phyloP scores from a whole-genome alignment of 2,329 filamentous ascomycete species.

The Fusarium keratoplasticum region DNA sequence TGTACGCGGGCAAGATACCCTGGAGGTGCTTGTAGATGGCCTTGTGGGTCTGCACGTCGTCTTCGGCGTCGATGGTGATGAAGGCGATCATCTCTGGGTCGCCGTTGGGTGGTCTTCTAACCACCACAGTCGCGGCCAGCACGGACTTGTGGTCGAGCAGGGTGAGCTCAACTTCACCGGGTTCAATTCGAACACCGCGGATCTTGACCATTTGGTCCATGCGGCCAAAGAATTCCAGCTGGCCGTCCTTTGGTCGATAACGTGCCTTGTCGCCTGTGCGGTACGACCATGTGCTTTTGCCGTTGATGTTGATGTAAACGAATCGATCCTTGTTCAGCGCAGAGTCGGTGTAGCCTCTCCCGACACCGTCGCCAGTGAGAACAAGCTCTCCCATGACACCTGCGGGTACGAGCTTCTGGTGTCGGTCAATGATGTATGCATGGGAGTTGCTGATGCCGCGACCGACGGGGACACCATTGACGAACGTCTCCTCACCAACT shows the following conservation, averaged over 20 bases:
- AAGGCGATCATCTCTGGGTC: slow-evolving; percentile 26
- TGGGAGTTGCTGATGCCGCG: slow-evolving; percentile 36
- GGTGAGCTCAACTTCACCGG: slow-evolving; percentile 4
- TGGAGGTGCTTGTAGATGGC: no score
- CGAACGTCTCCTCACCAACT: neutral
- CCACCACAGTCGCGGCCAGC: slow-evolving; percentile 5
- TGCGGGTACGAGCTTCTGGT: slow-evolving; percentile 28
- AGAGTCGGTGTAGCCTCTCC: slow-evolving; percentile 18
- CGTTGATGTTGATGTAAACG: neutral
- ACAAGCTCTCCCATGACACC: slow-evolving; percentile 44
- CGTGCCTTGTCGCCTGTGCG: slow-evolving; percentile 40
- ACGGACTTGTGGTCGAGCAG: neutral
- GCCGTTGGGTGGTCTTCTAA: slow-evolving; percentile 1
- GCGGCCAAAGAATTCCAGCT: slow-evolving; percentile 41
- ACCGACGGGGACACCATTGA: slow-evolving; percentile 40
- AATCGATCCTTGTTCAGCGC: slow-evolving; percentile 26
- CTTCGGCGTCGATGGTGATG: neutral
- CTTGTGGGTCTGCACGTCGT: neutral
- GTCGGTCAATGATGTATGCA: slow-evolving; percentile 28
- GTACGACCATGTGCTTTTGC: slow-evolving; percentile 16
- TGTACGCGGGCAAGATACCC: neutral
- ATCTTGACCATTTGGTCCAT: slow-evolving; percentile 42
- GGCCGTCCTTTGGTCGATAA: slow-evolving; percentile 18
- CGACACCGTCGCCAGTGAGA: slow-evolving; percentile 26
- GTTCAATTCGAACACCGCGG: slow-evolving; percentile 42